Evolutionary conservation across 2,329 filamentous ascomycete species (phyloP).

Genomic region (Simplicillium aogashimaense): DNA sequence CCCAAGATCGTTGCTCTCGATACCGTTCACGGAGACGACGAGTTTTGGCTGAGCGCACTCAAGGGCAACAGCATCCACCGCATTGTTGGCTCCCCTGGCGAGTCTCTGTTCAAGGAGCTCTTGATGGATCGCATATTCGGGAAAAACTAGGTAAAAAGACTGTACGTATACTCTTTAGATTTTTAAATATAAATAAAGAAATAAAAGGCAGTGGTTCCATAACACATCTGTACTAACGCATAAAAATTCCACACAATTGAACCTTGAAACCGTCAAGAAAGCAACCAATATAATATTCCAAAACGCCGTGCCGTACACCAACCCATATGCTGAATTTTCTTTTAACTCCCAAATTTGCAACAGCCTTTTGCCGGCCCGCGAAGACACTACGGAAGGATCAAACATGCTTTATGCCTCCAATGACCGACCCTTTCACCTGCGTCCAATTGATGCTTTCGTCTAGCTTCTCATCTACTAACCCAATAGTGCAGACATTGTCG

Average conservation of each 20-base stretch:
- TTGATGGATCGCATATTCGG: slow-evolving; percentile 59
- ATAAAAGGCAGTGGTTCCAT: background rate
- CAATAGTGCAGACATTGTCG: slow-evolving; percentile 87
- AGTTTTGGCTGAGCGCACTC: slow-evolving; percentile 62
- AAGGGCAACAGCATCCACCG: slow-evolving; percentile 75
- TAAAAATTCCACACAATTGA: slow-evolving; percentile 4
- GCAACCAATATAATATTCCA: background rate
- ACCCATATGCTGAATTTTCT: too few species aligned
- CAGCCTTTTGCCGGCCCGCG: too few species aligned
- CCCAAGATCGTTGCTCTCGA: slow-evolving; percentile 28
- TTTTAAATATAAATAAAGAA: background rate
- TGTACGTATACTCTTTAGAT: too few species aligned
- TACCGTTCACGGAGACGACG: slow-evolving; percentile 59
- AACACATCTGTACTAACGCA: background rate
- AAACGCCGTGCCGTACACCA: slow-evolving; percentile 1
- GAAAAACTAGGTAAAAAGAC: slow-evolving; percentile 12
- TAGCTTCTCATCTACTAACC: slow-evolving; percentile 79
- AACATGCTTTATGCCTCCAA: slow-evolving; percentile 75
- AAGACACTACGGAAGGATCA: too few species aligned
- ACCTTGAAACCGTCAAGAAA: background rate
- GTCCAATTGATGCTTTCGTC: slow-evolving; percentile 89
- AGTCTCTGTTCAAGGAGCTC: slow-evolving; percentile 53
- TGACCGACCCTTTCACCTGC: slow-evolving; percentile 74
- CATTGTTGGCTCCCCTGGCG: slow-evolving; percentile 60
- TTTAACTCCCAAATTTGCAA: slow-evolving; percentile 10